These are phyloP conservation scores for Arabidopsis arenosa DNA, from an alignment of 345 rosid genomes.

Conservation along the genomic window DNA sequence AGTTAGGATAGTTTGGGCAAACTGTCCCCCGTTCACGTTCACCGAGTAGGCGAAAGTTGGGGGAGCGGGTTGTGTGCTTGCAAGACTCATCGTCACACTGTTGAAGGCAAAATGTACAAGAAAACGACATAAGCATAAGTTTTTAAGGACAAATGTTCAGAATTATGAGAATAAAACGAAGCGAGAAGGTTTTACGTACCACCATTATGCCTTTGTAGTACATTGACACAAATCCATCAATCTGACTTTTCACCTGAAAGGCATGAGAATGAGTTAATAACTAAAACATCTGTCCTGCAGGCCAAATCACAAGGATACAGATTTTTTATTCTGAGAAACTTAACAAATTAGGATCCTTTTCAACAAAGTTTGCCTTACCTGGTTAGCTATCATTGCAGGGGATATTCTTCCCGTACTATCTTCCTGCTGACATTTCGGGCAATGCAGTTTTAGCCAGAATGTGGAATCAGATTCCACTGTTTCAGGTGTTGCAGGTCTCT, in stretches of 20 bases:
- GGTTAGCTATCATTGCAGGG: constrained; percentile 84
- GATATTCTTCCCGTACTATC: constrained; percentile 67
- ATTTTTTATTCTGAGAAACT: constrained; percentile 10
- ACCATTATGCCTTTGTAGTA: constrained; percentile 90
- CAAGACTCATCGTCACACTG: constrained; percentile 98
- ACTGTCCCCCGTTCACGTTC: constrained; percentile 95
- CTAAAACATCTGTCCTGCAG: background rate
- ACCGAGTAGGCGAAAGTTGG: constrained; percentile 69
- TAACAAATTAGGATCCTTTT: background rate
- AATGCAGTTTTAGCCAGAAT: constrained; percentile 77
- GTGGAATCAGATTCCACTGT: constrained; percentile 52
- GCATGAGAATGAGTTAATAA: constrained; percentile 24
- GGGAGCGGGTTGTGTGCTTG: constrained; percentile 73
- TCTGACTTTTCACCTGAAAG: constrained; percentile 87
- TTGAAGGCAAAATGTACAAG: constrained; percentile 37
- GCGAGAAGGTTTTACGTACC: constrained; percentile 55
- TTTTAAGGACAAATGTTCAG: background rate
- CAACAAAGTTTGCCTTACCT: constrained; percentile 53
- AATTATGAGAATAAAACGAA: constrained; percentile 14
- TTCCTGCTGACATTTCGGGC: constrained; percentile 77
- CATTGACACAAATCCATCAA: constrained; percentile 67
- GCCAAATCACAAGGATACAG: constrained; percentile 20
- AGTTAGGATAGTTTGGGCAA: constrained; percentile 92
- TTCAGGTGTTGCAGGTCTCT: constrained; percentile 50
- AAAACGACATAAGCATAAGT: constrained; percentile 1